Base-by-base conservation (phyloP, 306 rosid species). In the Fagus crenata region DNA sequence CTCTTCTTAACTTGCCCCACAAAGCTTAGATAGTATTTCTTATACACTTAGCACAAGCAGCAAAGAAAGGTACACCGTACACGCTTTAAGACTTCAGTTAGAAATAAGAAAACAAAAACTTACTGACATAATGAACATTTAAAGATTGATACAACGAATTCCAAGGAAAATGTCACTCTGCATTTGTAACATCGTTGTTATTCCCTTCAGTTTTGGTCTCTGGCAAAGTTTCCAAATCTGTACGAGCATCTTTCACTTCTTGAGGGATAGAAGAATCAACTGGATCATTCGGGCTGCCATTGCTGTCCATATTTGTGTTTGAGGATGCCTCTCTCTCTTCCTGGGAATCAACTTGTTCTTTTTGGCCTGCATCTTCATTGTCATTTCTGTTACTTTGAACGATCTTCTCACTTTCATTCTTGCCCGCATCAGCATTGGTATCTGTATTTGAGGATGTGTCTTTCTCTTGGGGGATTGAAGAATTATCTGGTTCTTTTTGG, bases 161-260 rank as follows among this genome's bases (percentile, higher is more conserved):
- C 80, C 70, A 63, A 82, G 41, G 63, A 46, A 65, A 59, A 69
- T 18, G 74, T 89, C 83, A 87, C 90, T 84, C 90, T 46, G 87
- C 81, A 53, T 96, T 82, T 49, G 81, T 69, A 75, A 33, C 82
- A 82, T 81, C 88, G 2, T 59, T 77, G 79, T 53, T 78, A 71
- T 67, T 84, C 83, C 80, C 85, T 75, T 84, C 90, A 1, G 78
- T 75, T 75, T 75, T 85, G 85, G 85, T 84, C 69, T 89, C 91
- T 1, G 89, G 93, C 79, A 89, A 83, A 76, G 92, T 90, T 60
- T 75, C 95, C 87, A 92, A 80, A 79, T 94, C 82, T 9, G 84
- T 77, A 41, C 77, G 73, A 82, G 89, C 86, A 49, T 89, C 85
- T 49, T 87, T 87, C 73, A 77, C 84, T 51, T 85, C 84, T 75